Evolutionary conservation across 1,139 yeast genomes (phyloP).

Genomic region (Schizosaccharomyces versatilis): DNA sequence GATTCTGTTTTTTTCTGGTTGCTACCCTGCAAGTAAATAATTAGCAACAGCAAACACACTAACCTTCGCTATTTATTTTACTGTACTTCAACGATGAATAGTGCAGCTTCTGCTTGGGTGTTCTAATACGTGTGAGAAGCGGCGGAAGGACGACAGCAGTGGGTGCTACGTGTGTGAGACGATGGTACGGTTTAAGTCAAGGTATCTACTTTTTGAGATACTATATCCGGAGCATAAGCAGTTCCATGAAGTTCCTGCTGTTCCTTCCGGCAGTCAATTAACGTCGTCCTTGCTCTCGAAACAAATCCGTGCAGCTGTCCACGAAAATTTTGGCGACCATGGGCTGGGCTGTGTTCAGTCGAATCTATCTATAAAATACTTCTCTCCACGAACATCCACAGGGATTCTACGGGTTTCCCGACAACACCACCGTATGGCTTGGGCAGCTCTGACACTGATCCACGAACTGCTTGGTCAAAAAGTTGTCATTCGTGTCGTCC

Average conservation of each 20-base stretch:
- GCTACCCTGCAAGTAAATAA: too few relatives aligned
- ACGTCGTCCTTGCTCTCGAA: conserved; percentile 12
- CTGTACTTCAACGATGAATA: too few relatives aligned
- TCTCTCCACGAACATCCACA: conserved; percentile 57
- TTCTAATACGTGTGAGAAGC: too few relatives aligned
- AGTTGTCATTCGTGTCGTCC: conserved; percentile 39
- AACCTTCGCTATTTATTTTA: too few relatives aligned
- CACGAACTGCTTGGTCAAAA: conserved; percentile 29
- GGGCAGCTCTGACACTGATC: conserved; percentile 45
- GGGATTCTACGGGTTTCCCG: conserved; percentile 67
- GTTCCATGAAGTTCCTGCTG: conserved; percentile 14
- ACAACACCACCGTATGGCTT: conserved; percentile 36
- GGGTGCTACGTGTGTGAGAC: neutral
- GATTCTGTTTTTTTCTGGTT: too few relatives aligned
- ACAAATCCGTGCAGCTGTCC: conserved; percentile 30
- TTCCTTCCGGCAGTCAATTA: conserved; percentile 4
- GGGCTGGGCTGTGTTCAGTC: conserved; percentile 32
- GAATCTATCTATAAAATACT: conserved; percentile 39
- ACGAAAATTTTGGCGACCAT: conserved; percentile 50
- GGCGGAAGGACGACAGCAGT: too few relatives aligned
- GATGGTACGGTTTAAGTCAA: conserved; percentile 3
- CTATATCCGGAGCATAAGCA: neutral
- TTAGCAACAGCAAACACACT: too few relatives aligned
- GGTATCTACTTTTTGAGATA: neutral
- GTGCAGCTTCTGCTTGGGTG: too few relatives aligned